Conservation (phyloP, 1,284 basidiomycete genomes). For the Irpex rosettiformis region DNA sequence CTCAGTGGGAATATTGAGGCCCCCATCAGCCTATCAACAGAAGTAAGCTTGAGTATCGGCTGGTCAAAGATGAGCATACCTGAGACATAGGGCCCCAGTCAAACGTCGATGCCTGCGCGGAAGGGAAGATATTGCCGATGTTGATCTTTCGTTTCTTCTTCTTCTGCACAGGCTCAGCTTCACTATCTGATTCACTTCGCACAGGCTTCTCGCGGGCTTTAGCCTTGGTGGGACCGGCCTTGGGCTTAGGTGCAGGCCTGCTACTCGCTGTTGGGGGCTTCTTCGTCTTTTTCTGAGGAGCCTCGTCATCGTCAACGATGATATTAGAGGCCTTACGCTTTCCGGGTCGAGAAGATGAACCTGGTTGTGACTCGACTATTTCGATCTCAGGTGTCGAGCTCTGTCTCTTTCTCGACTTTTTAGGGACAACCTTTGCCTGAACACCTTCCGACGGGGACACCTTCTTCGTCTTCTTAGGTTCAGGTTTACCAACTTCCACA, state of each 20-base stretch:
- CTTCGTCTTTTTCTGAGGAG: constrained; percentile 4
- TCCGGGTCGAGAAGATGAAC: constrained; percentile 18
- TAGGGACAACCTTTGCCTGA: background rate
- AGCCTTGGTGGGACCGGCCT: constrained; percentile 12
- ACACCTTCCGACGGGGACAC: background rate
- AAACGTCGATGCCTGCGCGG: constrained; percentile 38
- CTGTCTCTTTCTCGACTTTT: constrained; percentile 15
- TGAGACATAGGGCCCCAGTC: constrained; percentile 35
- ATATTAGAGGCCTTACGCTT: constrained; percentile 28
- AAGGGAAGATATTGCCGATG: constrained; percentile 26
- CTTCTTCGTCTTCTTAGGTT: constrained; percentile 9
- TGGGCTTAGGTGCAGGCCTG: constrained; percentile 5
- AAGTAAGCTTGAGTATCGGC: background rate
- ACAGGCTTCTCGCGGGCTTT: constrained; percentile 2
- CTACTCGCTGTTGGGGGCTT: constrained; percentile 5
- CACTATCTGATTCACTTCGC: constrained; percentile 15
- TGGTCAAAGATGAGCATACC: constrained; percentile 27
- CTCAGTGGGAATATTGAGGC: constrained; percentile 55
- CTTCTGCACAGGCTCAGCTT: constrained; percentile 32
- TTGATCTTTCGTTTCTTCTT: constrained; percentile 66
- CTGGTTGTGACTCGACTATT: constrained; percentile 15
- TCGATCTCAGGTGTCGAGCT: constrained; percentile 10
- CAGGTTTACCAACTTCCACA: constrained; percentile 12
- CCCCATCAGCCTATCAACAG: constrained; percentile 11
- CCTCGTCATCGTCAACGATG: constrained; percentile 12